Base-by-base conservation (phyloP, 2,329 filamentous ascomycete species). In the Nannizzia gypsea region DNA sequence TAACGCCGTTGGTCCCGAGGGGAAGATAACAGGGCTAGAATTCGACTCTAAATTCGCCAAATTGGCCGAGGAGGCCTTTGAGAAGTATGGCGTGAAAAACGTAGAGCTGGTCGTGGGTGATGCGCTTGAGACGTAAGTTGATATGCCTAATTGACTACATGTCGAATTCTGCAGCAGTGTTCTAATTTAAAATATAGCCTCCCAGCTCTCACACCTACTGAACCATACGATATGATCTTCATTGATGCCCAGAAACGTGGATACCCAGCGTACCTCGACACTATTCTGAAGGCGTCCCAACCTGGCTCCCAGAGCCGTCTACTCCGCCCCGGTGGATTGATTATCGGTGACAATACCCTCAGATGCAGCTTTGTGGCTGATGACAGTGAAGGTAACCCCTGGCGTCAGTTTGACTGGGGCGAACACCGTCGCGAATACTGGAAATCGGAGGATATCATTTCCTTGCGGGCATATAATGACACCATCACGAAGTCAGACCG, bases 171-270 rank as follows among this genome's bases (percentile, higher is more conserved):
- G 11, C 22, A 24, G 24, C 48, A 28, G 20, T 9, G n/a, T 13
- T 31, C 13, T 28, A 28, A 26, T 28, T 15, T 3, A 20, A 28
- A 28, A n/a, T 17, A 28, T 5, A 52, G 48, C 15, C 48, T 52
- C 22, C 22, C 48, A 8, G 48, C 48, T 11, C 48, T 52, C n/a
- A 3, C 24, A n/a, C 48, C 48, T 8, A 52, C 22, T 5, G 48
- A 26, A 22, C 48, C 48, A 52, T 52, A 52, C 48, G 48, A 52
- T 13, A 52, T 52, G 22, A 52, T 52, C 22, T 52, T 52, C 48
- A 52, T 52, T 28, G 48, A 52, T 31, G 48, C 48, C 13, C 48
- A 52, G 26, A 52, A 52, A n/a, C 13, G 17, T 15, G 48, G 48
- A 26, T 52, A 52, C 6, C 48, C 48, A 17, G 11, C 28, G 9